A percentile compares a stretch with the other conserved stretches of the same genome.
phyloP scores from a whole-genome alignment of 2,329 filamentous ascomycete genomes.

The Phialophora verrucosa region DNA sequence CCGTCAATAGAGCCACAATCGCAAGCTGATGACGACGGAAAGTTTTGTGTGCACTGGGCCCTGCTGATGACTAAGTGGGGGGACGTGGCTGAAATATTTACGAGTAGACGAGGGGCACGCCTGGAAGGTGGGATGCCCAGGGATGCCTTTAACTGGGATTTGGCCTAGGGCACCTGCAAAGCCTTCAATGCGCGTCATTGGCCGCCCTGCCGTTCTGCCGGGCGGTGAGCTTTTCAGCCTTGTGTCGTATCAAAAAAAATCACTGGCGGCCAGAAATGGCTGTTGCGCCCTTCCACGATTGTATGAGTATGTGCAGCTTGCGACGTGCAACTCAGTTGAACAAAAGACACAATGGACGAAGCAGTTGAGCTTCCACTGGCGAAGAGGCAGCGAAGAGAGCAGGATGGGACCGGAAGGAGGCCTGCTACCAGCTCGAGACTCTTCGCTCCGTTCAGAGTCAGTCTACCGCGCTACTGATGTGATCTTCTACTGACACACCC shows the following conservation, averaged over 20 bases:
- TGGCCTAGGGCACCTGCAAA: neutral
- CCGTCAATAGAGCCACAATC: neutral
- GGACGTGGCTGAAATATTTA: neutral
- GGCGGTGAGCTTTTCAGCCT: slow-evolving; percentile 16
- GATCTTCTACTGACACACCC: neutral
- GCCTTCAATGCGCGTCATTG: slow-evolving; percentile 5
- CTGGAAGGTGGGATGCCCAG: neutral
- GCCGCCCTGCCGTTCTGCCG: slow-evolving; percentile 19
- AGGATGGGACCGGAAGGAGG: slow-evolving; percentile 45
- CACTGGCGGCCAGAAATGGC: slow-evolving; percentile 9
- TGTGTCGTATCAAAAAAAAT: neutral
- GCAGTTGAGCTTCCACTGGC: slow-evolving; percentile 61
- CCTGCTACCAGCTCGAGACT: slow-evolving; percentile 70
- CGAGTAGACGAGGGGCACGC: slow-evolving; percentile 9
- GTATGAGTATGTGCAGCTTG: neutral
- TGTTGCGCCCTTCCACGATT: neutral
- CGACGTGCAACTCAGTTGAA: neutral
- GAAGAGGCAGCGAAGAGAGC: slow-evolving; percentile 76
- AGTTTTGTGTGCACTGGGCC: neutral
- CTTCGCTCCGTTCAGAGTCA: slow-evolving; percentile 88
- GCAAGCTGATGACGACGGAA: neutral
- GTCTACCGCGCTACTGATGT: neutral
- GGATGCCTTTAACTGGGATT: neutral
- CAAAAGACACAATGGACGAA: slow-evolving; percentile 27
- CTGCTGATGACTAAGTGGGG: slow-evolving; percentile 10